Conservation (phyloP, 495 filamentous ascomycete genomes). For the Usnea hakonensis region DNA sequence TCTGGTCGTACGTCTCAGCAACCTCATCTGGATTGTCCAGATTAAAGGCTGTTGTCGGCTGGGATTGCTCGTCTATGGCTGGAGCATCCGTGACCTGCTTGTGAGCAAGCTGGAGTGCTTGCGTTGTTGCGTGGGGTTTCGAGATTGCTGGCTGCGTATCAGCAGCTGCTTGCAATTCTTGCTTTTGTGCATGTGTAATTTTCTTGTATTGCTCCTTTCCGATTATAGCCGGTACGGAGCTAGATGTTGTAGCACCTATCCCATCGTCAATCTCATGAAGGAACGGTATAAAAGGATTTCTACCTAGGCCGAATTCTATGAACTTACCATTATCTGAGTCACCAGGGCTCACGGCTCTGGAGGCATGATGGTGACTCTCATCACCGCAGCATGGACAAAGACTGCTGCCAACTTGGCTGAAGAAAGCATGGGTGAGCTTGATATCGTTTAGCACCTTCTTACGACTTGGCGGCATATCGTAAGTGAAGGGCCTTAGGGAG, state of each 20-base stretch:
- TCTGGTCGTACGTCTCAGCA: not conserved
- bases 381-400: not conserved
- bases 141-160: not conserved
- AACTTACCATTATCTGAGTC: not conserved
- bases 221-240: no score
- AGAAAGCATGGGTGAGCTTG: not conserved
- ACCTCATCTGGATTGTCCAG: not conserved
- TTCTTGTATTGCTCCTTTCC: not conserved
- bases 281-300: not conserved
- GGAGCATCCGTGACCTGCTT: not conserved
- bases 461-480: not conserved
- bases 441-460: not conserved
- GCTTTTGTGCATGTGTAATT: not conserved
- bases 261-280: not conserved
- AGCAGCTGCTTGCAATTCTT: not conserved
- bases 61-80: not conserved
- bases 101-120: not conserved
- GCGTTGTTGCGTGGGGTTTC: not conserved
- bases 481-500: not conserved
- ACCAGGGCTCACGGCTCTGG: not conserved
- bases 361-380: not conserved
- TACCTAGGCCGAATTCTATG: not conserved
- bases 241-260: not conserved
- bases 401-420: not conserved
- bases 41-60: not conserved